A percentile compares a stretch with the other conserved stretches of the same genome.
Conservation (phyloP, 2,329 filamentous ascomycete genomes). For the Beauveria brongniartii region DNA sequence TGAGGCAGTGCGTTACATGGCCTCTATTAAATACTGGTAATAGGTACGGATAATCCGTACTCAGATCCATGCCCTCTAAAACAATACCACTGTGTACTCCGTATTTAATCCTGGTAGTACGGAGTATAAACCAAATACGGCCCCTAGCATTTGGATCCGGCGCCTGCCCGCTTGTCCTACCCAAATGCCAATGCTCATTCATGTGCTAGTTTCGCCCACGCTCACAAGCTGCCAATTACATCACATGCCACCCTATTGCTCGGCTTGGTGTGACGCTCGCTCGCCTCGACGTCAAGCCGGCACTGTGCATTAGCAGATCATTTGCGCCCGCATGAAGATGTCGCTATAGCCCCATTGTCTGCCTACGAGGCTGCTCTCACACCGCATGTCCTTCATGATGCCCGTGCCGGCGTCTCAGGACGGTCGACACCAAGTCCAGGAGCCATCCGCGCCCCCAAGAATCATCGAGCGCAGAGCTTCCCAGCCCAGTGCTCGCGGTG, state of each 20-base stretch:
- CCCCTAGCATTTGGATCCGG: neutral
- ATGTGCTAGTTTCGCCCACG: neutral
- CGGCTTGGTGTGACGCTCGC: neutral
- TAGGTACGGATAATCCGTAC: no score
- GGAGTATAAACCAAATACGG: no score
- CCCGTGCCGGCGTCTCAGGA: conserved; percentile 23
- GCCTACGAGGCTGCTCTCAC: conserved; percentile 20
- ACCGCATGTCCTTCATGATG: conserved; percentile 33
- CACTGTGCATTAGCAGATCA: neutral
- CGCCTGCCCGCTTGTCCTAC: neutral
- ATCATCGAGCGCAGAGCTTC: conserved; percentile 16
- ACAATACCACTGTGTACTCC: no score
- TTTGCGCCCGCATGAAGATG: conserved; percentile 4
- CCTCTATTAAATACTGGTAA: no score
- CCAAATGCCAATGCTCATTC: neutral
- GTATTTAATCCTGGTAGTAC: no score
- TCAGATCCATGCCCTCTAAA: no score
- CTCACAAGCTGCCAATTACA: conserved; percentile 14
- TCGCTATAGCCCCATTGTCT: neutral
- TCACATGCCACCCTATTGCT: conserved; percentile 15
- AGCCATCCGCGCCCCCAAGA: conserved; percentile 16
- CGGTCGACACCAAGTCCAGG: conserved; percentile 20
- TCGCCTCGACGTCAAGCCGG: neutral
- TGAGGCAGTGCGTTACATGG: neutral
- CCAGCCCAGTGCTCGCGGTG: conserved; percentile 18